phyloP scores from a whole-genome alignment of 129 eudicot species.

The Solidago caesia region DNA sequence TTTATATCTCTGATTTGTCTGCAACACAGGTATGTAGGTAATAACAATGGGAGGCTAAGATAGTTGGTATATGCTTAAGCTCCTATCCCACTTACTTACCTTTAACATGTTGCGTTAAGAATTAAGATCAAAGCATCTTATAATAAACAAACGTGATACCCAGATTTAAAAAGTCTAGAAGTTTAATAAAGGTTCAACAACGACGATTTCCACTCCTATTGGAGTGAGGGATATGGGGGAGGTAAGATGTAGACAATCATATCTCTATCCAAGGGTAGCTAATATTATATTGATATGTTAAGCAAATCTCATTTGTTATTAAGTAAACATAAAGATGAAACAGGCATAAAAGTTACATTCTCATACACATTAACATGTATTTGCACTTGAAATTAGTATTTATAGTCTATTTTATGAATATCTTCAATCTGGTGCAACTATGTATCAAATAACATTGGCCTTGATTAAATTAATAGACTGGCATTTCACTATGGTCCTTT shows the following conservation, averaged over 20 bases:
- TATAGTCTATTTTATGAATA: neutral
- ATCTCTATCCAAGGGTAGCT: neutral
- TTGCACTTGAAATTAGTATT: neutral
- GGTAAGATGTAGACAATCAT: too few relatives aligned
- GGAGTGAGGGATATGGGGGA: too few relatives aligned
- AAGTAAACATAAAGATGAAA: neutral
- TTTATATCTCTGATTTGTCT: neutral
- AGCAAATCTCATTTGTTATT: neutral
- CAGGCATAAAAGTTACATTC: neutral
- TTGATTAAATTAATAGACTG: neutral
- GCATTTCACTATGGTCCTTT: neutral
- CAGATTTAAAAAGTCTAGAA: too few relatives aligned
- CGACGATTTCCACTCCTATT: too few relatives aligned
- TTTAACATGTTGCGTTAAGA: too few relatives aligned
- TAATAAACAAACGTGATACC: too few relatives aligned
- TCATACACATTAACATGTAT: neutral
- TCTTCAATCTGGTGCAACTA: neutral
- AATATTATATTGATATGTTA: neutral
- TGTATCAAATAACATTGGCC: neutral
- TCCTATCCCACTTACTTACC: too few relatives aligned
- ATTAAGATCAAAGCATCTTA: too few relatives aligned
- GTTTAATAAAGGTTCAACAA: too few relatives aligned
- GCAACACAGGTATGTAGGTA: neutral
- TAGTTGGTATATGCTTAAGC: too few relatives aligned
- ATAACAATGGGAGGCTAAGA: too few relatives aligned